Evolutionary conservation across 1,139 yeast genomes (phyloP).

Genomic region (Kodamaea suecica): DNA sequence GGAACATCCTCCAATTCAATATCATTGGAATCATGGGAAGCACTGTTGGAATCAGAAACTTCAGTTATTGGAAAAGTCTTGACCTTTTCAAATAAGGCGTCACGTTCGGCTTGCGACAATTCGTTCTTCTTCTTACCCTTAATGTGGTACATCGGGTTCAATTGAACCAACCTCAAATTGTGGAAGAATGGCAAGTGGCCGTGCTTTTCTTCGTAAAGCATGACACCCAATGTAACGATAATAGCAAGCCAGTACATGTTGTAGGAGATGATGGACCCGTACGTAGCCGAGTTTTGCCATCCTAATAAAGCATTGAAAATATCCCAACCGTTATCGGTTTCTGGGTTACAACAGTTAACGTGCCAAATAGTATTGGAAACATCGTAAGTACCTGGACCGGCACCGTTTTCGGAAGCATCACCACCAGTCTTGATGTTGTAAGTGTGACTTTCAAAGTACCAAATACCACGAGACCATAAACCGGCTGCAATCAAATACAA

Average conservation of each 20-base stretch:
- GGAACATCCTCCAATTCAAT: slow-evolving; percentile 4
- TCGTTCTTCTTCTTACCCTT: slow-evolving; percentile 25
- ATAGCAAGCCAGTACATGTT: slow-evolving; percentile 24
- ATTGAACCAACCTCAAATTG: slow-evolving; percentile 16
- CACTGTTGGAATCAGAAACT: slow-evolving; percentile 7
- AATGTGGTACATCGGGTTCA: slow-evolving; percentile 27
- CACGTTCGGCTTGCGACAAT: slow-evolving; percentile 18
- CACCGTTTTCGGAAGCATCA: slow-evolving; percentile 85
- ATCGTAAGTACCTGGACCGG: slow-evolving; percentile 94
- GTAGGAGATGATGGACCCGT: slow-evolving; percentile 26
- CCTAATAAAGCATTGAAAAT: slow-evolving; percentile 68
- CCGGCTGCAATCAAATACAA: slow-evolving; percentile 46
- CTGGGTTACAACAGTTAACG: slow-evolving; percentile 94
- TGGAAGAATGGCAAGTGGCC: slow-evolving; percentile 27
- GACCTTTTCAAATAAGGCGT: slow-evolving; percentile 21
- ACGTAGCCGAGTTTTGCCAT: slow-evolving; percentile 28
- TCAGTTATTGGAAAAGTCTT: slow-evolving; percentile 14
- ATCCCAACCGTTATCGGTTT: slow-evolving; percentile 91
- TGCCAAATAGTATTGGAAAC: slow-evolving; percentile 83
- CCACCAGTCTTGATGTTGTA: slow-evolving; percentile 51
- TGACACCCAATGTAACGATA: slow-evolving; percentile 17
- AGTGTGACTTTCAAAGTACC: slow-evolving; percentile 79
- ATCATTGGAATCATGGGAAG: slow-evolving; percentile 7
- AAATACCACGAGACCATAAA: slow-evolving; percentile 61
- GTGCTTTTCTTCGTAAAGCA: slow-evolving; percentile 24